Evolutionary conservation across 2,329 filamentous ascomycete genomes (phyloP).

Genomic region (Ceratocystis albifundus): DNA sequence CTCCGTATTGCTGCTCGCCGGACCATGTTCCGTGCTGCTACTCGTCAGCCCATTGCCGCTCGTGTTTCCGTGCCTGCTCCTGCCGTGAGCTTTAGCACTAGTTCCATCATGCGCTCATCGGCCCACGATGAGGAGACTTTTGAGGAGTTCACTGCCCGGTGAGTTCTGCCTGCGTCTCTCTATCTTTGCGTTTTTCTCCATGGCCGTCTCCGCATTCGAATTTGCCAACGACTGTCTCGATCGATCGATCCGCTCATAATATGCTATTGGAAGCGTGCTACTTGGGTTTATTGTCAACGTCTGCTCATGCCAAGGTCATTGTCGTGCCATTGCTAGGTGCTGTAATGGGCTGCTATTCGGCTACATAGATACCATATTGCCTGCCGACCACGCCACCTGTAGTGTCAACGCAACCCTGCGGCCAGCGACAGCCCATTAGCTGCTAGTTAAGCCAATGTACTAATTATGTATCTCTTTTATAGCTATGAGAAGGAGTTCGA

Average conservation of each 20-base stretch:
- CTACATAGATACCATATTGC: background rate
- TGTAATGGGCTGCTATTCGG: background rate
- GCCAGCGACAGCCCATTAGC: background rate
- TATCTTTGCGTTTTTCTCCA: no score
- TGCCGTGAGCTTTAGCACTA: slow-evolving; percentile 42
- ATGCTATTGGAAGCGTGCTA: background rate
- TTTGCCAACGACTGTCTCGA: background rate
- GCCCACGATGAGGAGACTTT: slow-evolving; percentile 90
- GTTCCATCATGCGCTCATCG: slow-evolving; percentile 46
- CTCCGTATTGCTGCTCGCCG: slow-evolving; percentile 61
- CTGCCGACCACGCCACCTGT: background rate
- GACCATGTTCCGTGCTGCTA: slow-evolving; percentile 49
- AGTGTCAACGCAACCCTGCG: background rate
- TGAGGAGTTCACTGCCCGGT: slow-evolving; percentile 98
- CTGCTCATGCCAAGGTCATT: background rate
- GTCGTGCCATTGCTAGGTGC: background rate
- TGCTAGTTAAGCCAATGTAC: background rate
- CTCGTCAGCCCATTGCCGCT: slow-evolving; percentile 48
- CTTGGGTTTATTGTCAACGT: background rate
- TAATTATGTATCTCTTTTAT: slow-evolving; percentile 25
- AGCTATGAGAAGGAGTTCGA: slow-evolving; percentile 99
- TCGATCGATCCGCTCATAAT: background rate
- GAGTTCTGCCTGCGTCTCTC: slow-evolving; percentile 9
- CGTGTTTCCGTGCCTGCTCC: slow-evolving; percentile 42
- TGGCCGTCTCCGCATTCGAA: background rate